phyloP scores from a whole-genome alignment of 805 yeast species.

The Myxozyma geophila region DNA sequence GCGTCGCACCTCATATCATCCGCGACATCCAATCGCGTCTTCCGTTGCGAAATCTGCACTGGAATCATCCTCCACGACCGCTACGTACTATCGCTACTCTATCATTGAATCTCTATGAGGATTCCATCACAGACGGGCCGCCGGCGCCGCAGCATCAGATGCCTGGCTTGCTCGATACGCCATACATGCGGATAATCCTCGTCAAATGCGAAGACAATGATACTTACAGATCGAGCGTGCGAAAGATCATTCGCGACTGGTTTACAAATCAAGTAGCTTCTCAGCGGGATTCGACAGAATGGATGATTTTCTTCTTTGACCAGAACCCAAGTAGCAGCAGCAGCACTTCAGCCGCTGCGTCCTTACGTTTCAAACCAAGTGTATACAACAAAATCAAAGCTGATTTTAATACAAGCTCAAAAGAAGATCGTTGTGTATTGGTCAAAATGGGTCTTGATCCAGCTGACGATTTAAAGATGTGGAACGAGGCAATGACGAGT shows the following conservation, averaged over 20 bases:
- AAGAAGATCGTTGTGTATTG: constrained; percentile 47
- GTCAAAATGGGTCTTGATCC: constrained; percentile 36
- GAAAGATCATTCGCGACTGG: constrained; percentile 88
- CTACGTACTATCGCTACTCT: constrained; percentile 67
- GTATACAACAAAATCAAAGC: constrained; percentile 58
- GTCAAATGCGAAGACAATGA: constrained; percentile 70
- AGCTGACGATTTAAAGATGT: constrained; percentile 54
- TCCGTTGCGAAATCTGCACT: constrained; percentile 69
- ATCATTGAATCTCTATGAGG: constrained; percentile 60
- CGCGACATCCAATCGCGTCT: constrained; percentile 41
- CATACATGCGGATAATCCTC: constrained; percentile 70
- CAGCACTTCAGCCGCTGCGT: constrained; percentile 42
- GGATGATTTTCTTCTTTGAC: constrained; percentile 63
- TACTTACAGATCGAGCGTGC: constrained; percentile 72
- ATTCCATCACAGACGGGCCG: constrained; percentile 50
- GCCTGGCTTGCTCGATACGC: constrained; percentile 50
- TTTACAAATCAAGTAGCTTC: constrained; percentile 51
- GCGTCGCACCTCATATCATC: constrained; percentile 54
- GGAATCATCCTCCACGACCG: constrained; percentile 62
- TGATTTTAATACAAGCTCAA: constrained; percentile 53
- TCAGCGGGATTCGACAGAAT: constrained; percentile 55
- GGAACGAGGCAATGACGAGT: constrained; percentile 53
- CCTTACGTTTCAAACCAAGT: constrained; percentile 52
- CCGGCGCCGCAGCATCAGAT: constrained; percentile 46
- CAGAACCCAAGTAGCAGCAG: constrained; percentile 38